Base-by-base conservation (phyloP, 208 protist species). In the Zelonia costaricensis region DNA sequence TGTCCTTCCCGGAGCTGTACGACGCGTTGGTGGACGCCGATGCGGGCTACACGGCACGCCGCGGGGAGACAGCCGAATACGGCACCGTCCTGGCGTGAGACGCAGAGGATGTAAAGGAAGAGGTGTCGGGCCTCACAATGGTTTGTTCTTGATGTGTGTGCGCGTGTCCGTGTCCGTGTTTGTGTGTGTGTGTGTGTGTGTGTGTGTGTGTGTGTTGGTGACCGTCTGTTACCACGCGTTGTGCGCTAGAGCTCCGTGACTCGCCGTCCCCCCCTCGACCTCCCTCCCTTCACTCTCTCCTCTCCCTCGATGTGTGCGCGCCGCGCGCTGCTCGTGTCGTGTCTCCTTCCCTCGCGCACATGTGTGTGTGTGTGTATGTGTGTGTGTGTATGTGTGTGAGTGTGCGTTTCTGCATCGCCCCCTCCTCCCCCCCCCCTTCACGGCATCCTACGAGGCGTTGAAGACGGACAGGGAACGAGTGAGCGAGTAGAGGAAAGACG, bases 1-100 rank as follows among this genome's bases (percentile, higher is more conserved):
- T 81, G 39, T 92, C 88, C 0, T 84, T 76, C 35, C 85, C 84
- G 13, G 66, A 78, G 31, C 63, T 93, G 31, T 87, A 88, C 55
- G 72, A 44, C 4, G 66, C 45, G 2, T 54, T 93, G 18, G 62
- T 80, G 28, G 52, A 59, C 18, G 47, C 65, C 9, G 82, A 88
- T 53, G 62, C 52, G 20, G 74, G 74, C 31, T 73, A 73, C 40
- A 73, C 66, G 28, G 47, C 59, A 54, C 66, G 39, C 27, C 56
- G 47, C n/a, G 31, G 18, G 3, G 52, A 61, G 3, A n/a, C n/a
- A 5, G 28, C n/a, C 5, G 6, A 38, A 15, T 73, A 73, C 52
- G 66, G 66, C 43, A 66, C 66, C 40, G 46, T 44, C 25, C 48
- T 51, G 8, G 31, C 63, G 1, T 47, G 15, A 42, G 36, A 15